phyloP scores from a whole-genome alignment of 2,329 filamentous ascomycete species.

The Neonectria faginata region DNA sequence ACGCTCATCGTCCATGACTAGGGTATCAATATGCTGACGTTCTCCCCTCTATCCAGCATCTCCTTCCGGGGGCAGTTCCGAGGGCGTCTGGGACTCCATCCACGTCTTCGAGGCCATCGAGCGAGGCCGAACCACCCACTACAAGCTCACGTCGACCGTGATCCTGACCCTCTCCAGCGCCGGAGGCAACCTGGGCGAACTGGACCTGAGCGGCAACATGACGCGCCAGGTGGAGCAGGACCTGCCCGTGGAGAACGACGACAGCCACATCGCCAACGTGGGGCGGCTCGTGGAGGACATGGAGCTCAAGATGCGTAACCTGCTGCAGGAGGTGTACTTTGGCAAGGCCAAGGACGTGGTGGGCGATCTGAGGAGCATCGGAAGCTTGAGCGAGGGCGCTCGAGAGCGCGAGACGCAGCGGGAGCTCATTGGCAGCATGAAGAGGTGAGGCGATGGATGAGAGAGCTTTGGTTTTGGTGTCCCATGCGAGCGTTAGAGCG shows the following conservation, averaged over 20 bases:
- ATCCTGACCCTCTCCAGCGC: constrained; percentile 85
- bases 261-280: constrained; percentile 95
- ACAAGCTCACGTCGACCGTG: constrained; percentile 97
- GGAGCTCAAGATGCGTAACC: constrained; percentile 99
- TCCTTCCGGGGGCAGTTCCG: constrained; percentile 72
- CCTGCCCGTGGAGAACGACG: constrained; percentile 87
- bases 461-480: constrained; percentile 28
- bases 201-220: constrained; percentile 98
- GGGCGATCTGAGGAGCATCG: constrained; percentile 89
- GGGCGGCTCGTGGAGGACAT: constrained; percentile 97
- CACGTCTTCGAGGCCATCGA: constrained; percentile 98
- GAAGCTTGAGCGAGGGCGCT: constrained; percentile 84
- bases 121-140: constrained; percentile 89
- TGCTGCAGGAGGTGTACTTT: constrained; percentile 99
- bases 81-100: constrained; percentile 96
- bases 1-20: background rate
- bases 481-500: constrained; percentile 13
- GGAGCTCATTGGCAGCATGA: constrained; percentile 82
- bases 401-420: constrained; percentile 86
- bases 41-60: constrained; percentile 62
- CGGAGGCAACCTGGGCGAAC: constrained; percentile 74
- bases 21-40: constrained; percentile 27
- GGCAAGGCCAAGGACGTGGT: constrained; percentile 99
- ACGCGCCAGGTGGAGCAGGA: constrained; percentile 96
- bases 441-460: constrained; percentile 47